Conservation (phyloP, 495 filamentous ascomycete genomes). For the Amniculicola lignicola region DNA sequence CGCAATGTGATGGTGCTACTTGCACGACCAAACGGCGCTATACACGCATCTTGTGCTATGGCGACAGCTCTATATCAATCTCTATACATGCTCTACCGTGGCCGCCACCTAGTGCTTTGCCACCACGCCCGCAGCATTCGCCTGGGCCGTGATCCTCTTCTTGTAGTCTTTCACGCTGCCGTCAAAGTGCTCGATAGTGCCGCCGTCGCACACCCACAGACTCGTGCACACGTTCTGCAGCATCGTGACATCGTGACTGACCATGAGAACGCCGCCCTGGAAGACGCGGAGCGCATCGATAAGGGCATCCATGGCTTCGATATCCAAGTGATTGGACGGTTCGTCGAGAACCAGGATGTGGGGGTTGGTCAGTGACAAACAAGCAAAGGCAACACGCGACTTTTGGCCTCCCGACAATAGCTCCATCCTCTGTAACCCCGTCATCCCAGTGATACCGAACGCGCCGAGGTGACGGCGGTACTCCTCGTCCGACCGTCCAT, state of each 20-base stretch:
- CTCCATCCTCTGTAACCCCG: conserved; percentile 93
- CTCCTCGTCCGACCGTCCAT: conserved; percentile 90
- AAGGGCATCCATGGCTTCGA: conserved; percentile 98
- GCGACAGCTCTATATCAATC: not conserved
- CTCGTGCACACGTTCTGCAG: conserved; percentile 89
- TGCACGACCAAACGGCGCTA: not conserved
- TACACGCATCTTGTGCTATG: too few species aligned
- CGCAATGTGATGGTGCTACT: too few species aligned
- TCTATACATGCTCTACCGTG: not conserved
- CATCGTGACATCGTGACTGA: conserved; percentile 99
- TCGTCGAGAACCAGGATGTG: conserved; percentile 98
- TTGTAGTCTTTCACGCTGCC: conserved; percentile 97
- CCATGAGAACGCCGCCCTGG: conserved; percentile 94
- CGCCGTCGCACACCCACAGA: conserved; percentile 94
- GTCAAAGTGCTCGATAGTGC: conserved; percentile 93
- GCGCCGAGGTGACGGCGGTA: conserved; percentile 94
- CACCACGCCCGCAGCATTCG: conserved; percentile 81
- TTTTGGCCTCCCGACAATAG: conserved; percentile 96
- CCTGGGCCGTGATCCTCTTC: conserved; percentile 89
- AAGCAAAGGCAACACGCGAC: conserved; percentile 95
- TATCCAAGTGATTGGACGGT: conserved; percentile 97
- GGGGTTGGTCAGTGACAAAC: conserved; percentile 84
- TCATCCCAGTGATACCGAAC: conserved; percentile 97
- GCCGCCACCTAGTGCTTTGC: conserved; percentile 39
- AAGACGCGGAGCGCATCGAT: conserved; percentile 78